These are phyloP conservation scores for Scytalidium lignicola DNA, from an alignment of 2,329 filamentous ascomycete species.

Conservation along the genomic window DNA sequence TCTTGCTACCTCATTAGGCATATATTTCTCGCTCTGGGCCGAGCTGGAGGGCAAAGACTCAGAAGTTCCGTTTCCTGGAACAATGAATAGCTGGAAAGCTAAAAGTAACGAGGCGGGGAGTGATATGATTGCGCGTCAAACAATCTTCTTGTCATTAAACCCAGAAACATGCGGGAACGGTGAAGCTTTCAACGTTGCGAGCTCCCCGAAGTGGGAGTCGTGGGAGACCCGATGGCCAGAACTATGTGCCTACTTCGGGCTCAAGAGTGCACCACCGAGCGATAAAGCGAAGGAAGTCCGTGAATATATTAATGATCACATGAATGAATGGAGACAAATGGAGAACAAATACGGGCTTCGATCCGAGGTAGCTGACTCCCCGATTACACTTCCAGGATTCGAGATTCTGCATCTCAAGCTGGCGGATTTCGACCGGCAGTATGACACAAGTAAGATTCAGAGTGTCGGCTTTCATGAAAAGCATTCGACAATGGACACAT, in stretches of 20 bases:
- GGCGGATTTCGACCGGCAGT: constrained; percentile 40
- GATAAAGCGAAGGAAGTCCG: constrained; percentile 27
- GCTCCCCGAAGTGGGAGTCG: constrained; percentile 28
- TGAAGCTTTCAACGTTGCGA: constrained; percentile 37
- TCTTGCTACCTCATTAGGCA: constrained; percentile 30
- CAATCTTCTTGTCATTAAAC: constrained; percentile 36
- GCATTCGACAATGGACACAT: constrained; percentile 31
- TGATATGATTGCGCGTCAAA: constrained; percentile 35
- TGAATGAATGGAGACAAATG: constrained; percentile 26
- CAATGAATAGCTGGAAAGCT: constrained; percentile 31
- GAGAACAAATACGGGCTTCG: constrained; percentile 32
- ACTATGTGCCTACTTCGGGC: constrained; percentile 39
- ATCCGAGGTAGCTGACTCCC: constrained; percentile 32
- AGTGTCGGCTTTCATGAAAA: constrained; percentile 37
- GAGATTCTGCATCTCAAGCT: constrained; percentile 37
- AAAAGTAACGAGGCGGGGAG: constrained; percentile 34
- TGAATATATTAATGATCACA: constrained; percentile 29
- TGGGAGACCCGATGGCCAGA: constrained; percentile 41
- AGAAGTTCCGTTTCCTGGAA: constrained; percentile 34
- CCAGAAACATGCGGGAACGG: constrained; percentile 32
- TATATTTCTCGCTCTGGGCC: constrained; percentile 32
- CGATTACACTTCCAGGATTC: constrained; percentile 31
- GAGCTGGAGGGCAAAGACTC: constrained; percentile 33
- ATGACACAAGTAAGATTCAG: constrained; percentile 39
- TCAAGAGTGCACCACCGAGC: constrained; percentile 32